Evolutionary conservation across 192 early-diverging fungal species (phyloP).

Genomic region (Mortierella hygrophila): DNA sequence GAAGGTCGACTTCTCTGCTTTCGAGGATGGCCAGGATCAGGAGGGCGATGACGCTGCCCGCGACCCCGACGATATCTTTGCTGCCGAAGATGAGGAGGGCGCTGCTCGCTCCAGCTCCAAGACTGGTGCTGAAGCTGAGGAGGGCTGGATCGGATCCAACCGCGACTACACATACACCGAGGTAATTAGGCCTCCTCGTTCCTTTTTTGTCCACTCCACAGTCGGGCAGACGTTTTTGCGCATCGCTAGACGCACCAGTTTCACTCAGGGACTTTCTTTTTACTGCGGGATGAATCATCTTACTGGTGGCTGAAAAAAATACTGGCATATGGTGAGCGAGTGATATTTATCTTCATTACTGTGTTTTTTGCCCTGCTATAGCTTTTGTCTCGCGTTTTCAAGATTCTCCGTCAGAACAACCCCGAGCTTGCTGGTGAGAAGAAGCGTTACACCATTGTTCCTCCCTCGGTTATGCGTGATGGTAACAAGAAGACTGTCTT

Average conservation of each 20-base stretch:
- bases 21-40: slow-evolving; percentile 77
- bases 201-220: neutral
- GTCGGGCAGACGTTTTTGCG: neutral
- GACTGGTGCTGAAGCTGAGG: slow-evolving; percentile 60
- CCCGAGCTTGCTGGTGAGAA: slow-evolving; percentile 93
- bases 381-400: slow-evolving; percentile 92
- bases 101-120: slow-evolving; percentile 50
- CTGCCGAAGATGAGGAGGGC: slow-evolving; percentile 60
- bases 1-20: slow-evolving; percentile 81
- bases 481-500: slow-evolving; percentile 97
- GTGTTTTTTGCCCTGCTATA: slow-evolving; percentile 37
- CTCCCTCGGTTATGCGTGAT: slow-evolving; percentile 91
- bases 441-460: slow-evolving; percentile 94
- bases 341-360: neutral
- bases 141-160: slow-evolving; percentile 91
- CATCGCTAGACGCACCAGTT: neutral
- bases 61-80: slow-evolving; percentile 69
- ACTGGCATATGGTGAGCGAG: neutral
- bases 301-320: neutral
- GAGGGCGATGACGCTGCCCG: slow-evolving; percentile 63
- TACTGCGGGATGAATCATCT: slow-evolving; percentile 15
- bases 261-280: neutral
- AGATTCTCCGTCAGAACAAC: slow-evolving; percentile 93
- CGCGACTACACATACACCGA: slow-evolving; percentile 96
- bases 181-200: slow-evolving; percentile 56